A percentile compares a stretch with the other conserved stretches of the same genome.
phyloP scores from a whole-genome alignment of 768 basidiomycete species.

The Sporobolomyces phaffii region DNA sequence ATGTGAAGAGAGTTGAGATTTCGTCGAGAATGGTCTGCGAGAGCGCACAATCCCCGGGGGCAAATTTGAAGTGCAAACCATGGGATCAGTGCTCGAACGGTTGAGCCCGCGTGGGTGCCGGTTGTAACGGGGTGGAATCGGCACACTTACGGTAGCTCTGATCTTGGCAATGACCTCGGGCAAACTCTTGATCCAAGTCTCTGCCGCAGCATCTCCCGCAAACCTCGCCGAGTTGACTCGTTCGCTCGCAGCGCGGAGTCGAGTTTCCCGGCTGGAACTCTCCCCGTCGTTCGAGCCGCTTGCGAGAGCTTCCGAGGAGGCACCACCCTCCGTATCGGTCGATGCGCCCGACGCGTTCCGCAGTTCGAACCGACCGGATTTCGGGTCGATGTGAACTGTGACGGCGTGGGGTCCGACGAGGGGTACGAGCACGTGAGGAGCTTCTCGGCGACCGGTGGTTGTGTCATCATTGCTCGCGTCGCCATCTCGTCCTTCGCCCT shows the following conservation, averaged over 20 bases:
- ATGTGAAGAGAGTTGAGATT: conserved; percentile 17
- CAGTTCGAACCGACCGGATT: conserved; percentile 14
- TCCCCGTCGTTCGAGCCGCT: too few species aligned
- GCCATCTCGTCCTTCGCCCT: background rate
- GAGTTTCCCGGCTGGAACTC: background rate
- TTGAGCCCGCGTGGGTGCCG: too few species aligned
- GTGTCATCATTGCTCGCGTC: background rate
- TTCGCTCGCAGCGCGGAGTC: background rate
- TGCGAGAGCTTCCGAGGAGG: too few species aligned
- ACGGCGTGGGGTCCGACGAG: conserved; percentile 7
- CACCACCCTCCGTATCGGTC: background rate
- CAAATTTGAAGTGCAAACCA: too few species aligned
- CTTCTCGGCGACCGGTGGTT: background rate
- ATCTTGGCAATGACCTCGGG: conserved; percentile 24
- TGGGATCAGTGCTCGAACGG: too few species aligned
- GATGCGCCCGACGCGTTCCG: background rate
- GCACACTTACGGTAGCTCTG: conserved; percentile 3
- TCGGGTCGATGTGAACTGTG: background rate
- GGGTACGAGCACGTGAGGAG: conserved; percentile 7
- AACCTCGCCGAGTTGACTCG: background rate
- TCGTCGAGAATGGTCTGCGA: conserved; percentile 36
- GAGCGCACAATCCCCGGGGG: too few species aligned
- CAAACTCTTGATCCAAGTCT: conserved; percentile 17
- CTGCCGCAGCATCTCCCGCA: background rate
- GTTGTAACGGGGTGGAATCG: background rate